Conservation (phyloP, 495 filamentous ascomycete species). For the Acidomyces sp. region DNA sequence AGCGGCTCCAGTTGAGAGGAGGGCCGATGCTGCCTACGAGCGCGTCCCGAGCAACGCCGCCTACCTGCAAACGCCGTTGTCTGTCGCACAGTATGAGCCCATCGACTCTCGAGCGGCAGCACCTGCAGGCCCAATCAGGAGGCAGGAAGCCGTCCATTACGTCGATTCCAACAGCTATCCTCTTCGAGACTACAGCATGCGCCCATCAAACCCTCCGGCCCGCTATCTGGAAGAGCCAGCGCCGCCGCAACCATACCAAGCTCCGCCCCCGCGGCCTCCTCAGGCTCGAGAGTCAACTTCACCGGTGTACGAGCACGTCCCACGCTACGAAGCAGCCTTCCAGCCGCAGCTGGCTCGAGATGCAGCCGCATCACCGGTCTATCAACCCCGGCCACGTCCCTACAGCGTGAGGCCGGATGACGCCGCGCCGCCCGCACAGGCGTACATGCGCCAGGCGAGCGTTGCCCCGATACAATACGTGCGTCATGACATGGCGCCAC, state of each 20-base stretch:
- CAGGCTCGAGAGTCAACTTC: slow-evolving; percentile 3
- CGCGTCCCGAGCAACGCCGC: slow-evolving; percentile 21
- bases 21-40: slow-evolving; percentile 21
- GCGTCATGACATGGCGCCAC: slow-evolving; percentile 7
- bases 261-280: slow-evolving; percentile 2
- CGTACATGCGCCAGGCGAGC: slow-evolving; percentile 14
- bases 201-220: slow-evolving; percentile 1
- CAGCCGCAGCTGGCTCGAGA: background rate
- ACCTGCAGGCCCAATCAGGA: slow-evolving; percentile 36
- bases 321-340: slow-evolving; percentile 8
- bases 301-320: slow-evolving; percentile 7
- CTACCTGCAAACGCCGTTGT: slow-evolving; percentile 13
- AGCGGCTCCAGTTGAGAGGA: slow-evolving; percentile 23
- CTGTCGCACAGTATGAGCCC: slow-evolving; percentile 19
- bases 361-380: slow-evolving; percentile 3
- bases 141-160: slow-evolving; percentile 11
- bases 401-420: slow-evolving; percentile 17
- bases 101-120: slow-evolving; percentile 28
- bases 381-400: slow-evolving; percentile 3
- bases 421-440: slow-evolving; percentile 1
- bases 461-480: slow-evolving; percentile 16
- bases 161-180: slow-evolving; percentile 12
- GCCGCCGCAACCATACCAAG: slow-evolving; percentile 15
- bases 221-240: slow-evolving; percentile 9
- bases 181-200: slow-evolving; percentile 4